A percentile compares a stretch with the other conserved stretches of the same genome.
Conservation (phyloP, 2,329 filamentous ascomycete genomes). For the Cladosporium oxysporum region DNA sequence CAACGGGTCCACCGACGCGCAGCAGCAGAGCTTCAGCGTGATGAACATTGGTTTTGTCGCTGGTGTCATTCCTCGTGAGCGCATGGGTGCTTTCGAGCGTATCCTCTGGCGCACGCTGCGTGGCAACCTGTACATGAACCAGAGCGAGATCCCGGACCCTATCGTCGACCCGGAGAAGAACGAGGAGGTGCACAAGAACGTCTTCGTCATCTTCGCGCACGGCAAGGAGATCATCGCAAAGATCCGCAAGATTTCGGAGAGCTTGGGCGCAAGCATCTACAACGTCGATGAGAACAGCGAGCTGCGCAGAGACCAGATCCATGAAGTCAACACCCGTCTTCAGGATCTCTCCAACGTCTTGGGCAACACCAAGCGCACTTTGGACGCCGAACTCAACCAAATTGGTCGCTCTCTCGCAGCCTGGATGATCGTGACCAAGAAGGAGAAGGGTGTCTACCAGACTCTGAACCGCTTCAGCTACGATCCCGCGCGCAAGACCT, state of each 20-base stretch:
- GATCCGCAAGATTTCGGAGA: constrained; percentile 98
- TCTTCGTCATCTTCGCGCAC: constrained; percentile 98
- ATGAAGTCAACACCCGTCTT: constrained; percentile 92
- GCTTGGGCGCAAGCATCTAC: constrained; percentile 92
- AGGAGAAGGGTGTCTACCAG: constrained; percentile 97
- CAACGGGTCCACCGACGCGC: constrained; percentile 32
- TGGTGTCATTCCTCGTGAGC: constrained; percentile 89
- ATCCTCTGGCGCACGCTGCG: constrained; percentile 97
- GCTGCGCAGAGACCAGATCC: constrained; percentile 89
- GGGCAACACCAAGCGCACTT: constrained; percentile 89
- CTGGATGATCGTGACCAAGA: constrained; percentile 97
- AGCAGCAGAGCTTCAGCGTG: constrained; percentile 67
- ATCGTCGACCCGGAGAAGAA: constrained; percentile 91
- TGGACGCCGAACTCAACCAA: constrained; percentile 89
- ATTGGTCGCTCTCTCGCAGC: constrained; percentile 90
- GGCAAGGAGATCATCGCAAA: constrained; percentile 98
- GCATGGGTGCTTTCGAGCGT: constrained; percentile 92
- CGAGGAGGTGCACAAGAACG: constrained; percentile 91
- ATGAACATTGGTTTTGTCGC: constrained; percentile 99
- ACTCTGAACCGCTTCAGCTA: constrained; percentile 96
- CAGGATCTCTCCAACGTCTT: constrained; percentile 90
- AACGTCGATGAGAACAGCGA: constrained; percentile 97
- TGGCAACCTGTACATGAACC: constrained; percentile 99
- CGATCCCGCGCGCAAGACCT: constrained; percentile 88
- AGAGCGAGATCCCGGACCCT: constrained; percentile 93